Conservation (phyloP, 352 stramenopile species). For the Pythium coloratum region DNA sequence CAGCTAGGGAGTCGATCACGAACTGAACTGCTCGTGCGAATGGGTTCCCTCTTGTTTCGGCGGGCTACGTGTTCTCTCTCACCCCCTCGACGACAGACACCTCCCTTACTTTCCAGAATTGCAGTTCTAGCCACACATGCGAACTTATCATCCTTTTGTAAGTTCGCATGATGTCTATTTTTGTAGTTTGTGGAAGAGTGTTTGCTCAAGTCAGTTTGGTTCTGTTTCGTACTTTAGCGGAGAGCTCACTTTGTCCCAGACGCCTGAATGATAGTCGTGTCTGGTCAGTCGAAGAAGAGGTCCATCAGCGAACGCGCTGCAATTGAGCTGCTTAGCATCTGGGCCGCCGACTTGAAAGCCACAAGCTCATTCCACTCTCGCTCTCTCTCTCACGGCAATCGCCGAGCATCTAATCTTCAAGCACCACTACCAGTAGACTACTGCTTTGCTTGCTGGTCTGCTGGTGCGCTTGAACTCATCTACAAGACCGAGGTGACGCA, state of each 20-base stretch:
- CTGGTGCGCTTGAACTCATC: too few species aligned
- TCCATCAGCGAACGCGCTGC: slow-evolving; percentile 1
- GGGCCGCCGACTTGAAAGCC: background rate
- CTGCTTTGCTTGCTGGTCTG: too few species aligned
- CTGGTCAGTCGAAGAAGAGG: slow-evolving; percentile 7
- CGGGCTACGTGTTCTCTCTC: slow-evolving; percentile 20
- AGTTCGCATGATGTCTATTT: background rate
- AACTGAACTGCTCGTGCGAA: background rate
- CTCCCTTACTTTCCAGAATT: slow-evolving; percentile 14
- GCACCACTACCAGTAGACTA: too few species aligned
- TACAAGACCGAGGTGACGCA: background rate
- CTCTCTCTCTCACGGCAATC: background rate
- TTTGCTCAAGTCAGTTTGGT: background rate
- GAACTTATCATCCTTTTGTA: slow-evolving; percentile 2
- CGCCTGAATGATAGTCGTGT: slow-evolving; percentile 6
- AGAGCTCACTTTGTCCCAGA: background rate
- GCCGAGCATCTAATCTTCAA: too few species aligned
- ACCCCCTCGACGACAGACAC: slow-evolving; percentile 13
- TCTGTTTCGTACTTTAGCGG: slow-evolving; percentile 9
- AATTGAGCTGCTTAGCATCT: slow-evolving; percentile 18
- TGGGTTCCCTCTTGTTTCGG: background rate
- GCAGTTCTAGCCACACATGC: slow-evolving; percentile 11
- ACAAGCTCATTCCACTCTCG: background rate
- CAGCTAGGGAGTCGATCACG: background rate
- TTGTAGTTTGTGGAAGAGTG: background rate